These are phyloP conservation scores for Globisporangium paroecandrum DNA, from an alignment of 352 stramenopile genomes.

Conservation along the genomic window DNA sequence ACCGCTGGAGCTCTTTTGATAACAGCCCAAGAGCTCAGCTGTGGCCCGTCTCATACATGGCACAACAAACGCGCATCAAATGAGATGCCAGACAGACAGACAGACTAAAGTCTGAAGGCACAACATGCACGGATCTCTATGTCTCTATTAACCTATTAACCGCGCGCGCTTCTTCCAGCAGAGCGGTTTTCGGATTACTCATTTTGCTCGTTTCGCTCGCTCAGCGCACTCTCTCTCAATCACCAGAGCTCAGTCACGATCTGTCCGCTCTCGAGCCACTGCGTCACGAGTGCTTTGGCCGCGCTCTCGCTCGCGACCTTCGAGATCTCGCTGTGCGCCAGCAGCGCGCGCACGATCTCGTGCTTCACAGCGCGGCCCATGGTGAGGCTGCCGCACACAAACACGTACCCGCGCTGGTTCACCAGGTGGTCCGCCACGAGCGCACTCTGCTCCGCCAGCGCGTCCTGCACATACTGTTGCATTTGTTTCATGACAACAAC, in stretches of 20 bases:
- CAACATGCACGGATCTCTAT: neutral
- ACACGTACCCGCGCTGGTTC: conserved; percentile 56
- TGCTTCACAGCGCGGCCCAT: conserved; percentile 80
- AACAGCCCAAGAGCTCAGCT: no score
- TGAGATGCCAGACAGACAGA: no score
- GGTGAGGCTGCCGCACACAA: conserved; percentile 70
- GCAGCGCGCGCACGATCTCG: conserved; percentile 44
- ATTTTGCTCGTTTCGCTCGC: no score
- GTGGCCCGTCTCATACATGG: neutral
- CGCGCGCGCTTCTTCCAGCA: neutral
- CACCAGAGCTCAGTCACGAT: conserved; percentile 79
- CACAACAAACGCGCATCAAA: neutral
- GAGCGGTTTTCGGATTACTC: neutral
- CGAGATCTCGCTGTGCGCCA: conserved; percentile 36
- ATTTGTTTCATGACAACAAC: conserved; percentile 4
- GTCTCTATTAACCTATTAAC: conserved; percentile 8
- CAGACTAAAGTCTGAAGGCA: neutral
- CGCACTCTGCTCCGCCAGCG: conserved; percentile 47
- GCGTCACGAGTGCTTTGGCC: conserved; percentile 44
- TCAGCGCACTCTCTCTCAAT: neutral
- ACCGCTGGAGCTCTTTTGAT: no score
- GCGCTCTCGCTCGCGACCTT: conserved; percentile 28
- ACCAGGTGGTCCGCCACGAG: conserved; percentile 59
- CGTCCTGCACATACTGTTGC: conserved; percentile 71
- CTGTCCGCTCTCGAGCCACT: conserved; percentile 36